These are phyloP conservation scores for Madurella mycetomatis DNA, from an alignment of 2,329 filamentous ascomycete species.

Conservation along the genomic window DNA sequence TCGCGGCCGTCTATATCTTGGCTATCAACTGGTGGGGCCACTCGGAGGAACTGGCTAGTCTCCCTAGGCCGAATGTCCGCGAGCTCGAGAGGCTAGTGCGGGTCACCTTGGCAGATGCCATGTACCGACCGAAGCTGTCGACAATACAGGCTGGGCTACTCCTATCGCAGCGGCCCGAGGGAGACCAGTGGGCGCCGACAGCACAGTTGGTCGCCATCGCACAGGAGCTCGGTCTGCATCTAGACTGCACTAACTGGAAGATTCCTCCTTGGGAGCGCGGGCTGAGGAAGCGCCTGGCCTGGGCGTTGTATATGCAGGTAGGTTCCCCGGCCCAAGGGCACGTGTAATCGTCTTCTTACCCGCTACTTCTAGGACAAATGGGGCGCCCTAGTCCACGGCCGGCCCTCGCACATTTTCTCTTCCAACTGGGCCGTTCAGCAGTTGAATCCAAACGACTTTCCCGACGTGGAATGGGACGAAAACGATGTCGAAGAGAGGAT, in stretches of 20 bases:
- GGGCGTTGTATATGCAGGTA: conserved; percentile 64
- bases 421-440: conserved; percentile 72
- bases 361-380: conserved; percentile 76
- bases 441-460: conserved; percentile 65
- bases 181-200: conserved; percentile 78
- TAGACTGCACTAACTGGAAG: conserved; percentile 82
- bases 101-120: conserved; percentile 64
- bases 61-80: conserved; percentile 65
- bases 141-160: conserved; percentile 74
- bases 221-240: conserved; percentile 83
- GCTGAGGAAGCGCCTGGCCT: conserved; percentile 77
- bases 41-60: conserved; percentile 59
- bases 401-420: conserved; percentile 69
- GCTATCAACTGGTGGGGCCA: conserved; percentile 86
- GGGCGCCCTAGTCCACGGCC: conserved; percentile 79
- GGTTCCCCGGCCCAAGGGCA: background rate
- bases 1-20: conserved; percentile 78
- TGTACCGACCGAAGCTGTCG: conserved; percentile 77
- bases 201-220: conserved; percentile 82
- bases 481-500: conserved; percentile 56
- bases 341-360: background rate
- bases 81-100: conserved; percentile 67
- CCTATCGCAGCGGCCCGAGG: conserved; percentile 69
- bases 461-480: conserved; percentile 65
- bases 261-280: conserved; percentile 86